Base-by-base conservation (phyloP, 2,329 filamentous ascomycete genomes). In the Cylindrodendrum hubeiense region DNA sequence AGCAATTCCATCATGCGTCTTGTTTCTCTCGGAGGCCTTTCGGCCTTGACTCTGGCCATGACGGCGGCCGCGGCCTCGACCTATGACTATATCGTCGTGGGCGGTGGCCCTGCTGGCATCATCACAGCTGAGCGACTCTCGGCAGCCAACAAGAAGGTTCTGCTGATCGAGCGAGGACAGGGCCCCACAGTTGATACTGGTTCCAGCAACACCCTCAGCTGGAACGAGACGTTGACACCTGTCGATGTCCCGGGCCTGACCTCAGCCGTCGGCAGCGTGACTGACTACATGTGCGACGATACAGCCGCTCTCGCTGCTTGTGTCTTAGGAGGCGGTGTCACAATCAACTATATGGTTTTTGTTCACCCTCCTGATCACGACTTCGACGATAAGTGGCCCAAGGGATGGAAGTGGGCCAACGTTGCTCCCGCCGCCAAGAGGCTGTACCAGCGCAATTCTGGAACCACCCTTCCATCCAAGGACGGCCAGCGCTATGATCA, bases 331-430 rank as follows among this genome's bases (percentile, higher is more conserved):
- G 91, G 90, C 61, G 88, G 89, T 19, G 86, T 87, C 26, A 88
- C 88, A 26, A 83, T 92, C 70, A 93, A 92, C 71, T 87, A 89
- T 54, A 89, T 88, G 41, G 81, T 92, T n/a, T 92, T 89, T 86
- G 90, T 88, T 84, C 89, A 88, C 80, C 86, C 91, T 0, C 86
- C 89, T 51, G 82, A 85, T 4, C 76, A 81, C 10, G 91, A 93
- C 75, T 93, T 91, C 82, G 88, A 93, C 75, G 84, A 87, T 74
- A 90, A 91, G 76, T 94, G 92, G 80, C 91, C 91, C 1, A 71
- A 79, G 5, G 91, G 90, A 24, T 94, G 91, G 91, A 89, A 75
- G 79, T 24, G 90, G 71, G 33, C 39, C 0, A 68, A 93, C 70
- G 85, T 93, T 74, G 81, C 81, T 56, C 75, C 81, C 13, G 88